A percentile compares a stretch with the other conserved stretches of the same genome.
phyloP scores from a whole-genome alignment of 1,284 basidiomycete species.

The Anthracocystis panici-leucophaei region DNA sequence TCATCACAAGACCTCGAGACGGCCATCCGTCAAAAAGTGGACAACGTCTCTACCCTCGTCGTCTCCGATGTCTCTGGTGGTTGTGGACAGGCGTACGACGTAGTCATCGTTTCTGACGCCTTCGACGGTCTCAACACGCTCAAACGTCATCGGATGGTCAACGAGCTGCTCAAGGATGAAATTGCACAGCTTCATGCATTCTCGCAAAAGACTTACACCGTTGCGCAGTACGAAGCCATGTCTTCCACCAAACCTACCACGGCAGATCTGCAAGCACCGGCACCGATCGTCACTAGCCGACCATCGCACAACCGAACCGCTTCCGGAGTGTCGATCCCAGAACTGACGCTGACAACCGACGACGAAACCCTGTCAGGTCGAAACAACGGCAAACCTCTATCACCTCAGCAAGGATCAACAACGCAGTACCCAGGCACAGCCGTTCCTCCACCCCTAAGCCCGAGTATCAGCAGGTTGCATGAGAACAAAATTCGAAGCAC shows the following conservation, averaged over 20 bases:
- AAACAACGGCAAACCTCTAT: conserved; percentile 33
- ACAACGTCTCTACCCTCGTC: conserved; percentile 59
- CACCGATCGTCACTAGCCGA: conserved; percentile 31
- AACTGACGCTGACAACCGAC: conserved; percentile 67
- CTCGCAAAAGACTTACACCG: conserved; percentile 69
- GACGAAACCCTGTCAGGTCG: conserved; percentile 47
- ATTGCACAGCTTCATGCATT: conserved; percentile 72
- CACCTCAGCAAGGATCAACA: conserved; percentile 27
- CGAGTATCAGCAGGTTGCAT: conserved; percentile 63
- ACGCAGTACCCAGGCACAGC: conserved; percentile 42
- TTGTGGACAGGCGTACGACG: conserved; percentile 68
- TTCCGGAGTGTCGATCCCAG: conserved; percentile 62
- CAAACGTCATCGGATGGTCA: conserved; percentile 69
- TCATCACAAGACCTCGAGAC: conserved; percentile 65
- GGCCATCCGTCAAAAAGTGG: conserved; percentile 65
- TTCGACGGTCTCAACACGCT: conserved; percentile 66
- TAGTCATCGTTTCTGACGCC: conserved; percentile 65
- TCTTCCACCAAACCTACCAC: conserved; percentile 18
- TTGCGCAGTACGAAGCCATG: conserved; percentile 51
- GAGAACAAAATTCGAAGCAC: conserved; percentile 53
- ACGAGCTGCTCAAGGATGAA: conserved; percentile 70
- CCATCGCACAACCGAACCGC: conserved; percentile 57
- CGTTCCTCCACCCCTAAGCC: conserved; percentile 35
- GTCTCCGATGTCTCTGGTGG: conserved; percentile 69
- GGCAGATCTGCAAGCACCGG: conserved; percentile 34